Evolutionary conservation across 768 basidiomycete genomes (phyloP), one percentile per base, ranked within the genome.

Genomic region (Paxillus involutus): DNA sequence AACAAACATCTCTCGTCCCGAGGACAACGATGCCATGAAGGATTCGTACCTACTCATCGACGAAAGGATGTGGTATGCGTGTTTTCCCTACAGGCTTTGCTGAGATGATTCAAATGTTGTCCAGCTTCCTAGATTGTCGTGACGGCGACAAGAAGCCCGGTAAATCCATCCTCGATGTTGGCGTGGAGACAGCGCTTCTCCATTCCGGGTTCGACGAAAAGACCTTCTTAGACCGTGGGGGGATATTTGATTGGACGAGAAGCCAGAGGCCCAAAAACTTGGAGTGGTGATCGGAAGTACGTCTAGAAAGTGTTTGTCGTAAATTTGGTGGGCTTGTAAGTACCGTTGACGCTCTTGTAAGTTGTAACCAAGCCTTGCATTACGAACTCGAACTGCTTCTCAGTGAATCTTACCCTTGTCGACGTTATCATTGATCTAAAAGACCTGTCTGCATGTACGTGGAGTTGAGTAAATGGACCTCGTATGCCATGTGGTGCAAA

Each of bases 41-140:
- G 72, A 73, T 47, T 74, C 73, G 1, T 74, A 74, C 51, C 54
- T 76, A 19, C 63, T 64, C 17, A 52, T 74, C 0, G 74, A 76
- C 52, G 74, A 76, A 59, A 46, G 59, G 10, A 75, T 73, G 72
- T 46, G 74, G 75, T 64, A 49, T 17, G 60, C 47, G 9, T 17
- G 2, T 40, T 42, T 54, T 43, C 41, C 19, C 6, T 24, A 14
- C n/a, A 1, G 11, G 11, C 29, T 24, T n/a, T 17, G 17, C 14
- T 6, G 1, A 16, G 2, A 44, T 8, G 26, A 45, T n/a, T 4
- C 9, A 37, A 2, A 12, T 8, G 40, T 29, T 40, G 0, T 24
- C 19, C 63, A 70, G 44, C 66, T 71, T 61, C 49, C 49, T 74
- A 49, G 68, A 74, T 53, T 71, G 67, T 52, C 58, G 64, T 13